Base-by-base conservation (phyloP, 768 basidiomycete genomes). In the Collybia mongolica region DNA sequence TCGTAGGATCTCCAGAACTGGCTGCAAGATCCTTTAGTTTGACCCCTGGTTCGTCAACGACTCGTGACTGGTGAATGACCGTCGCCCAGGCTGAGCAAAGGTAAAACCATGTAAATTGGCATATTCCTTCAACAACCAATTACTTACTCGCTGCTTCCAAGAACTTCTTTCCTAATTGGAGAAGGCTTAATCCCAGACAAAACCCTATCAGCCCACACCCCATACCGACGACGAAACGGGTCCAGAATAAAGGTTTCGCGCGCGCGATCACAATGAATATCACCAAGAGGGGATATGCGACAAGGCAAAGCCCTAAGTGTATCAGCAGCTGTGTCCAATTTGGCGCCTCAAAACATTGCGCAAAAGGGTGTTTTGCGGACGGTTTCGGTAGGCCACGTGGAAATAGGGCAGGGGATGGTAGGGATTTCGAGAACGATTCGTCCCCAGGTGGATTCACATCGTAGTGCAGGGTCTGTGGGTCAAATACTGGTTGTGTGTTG, bases 1-100 rank as follows among this genome's bases (percentile, higher is more conserved):
- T 67, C 15, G 58, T 62, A 3, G 67, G 60, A 42, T 68, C 64
- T 7, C 64, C 53, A 0, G 70, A 59, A 18, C 63, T 65, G 0
- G 64, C 60, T 0, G 67, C 70, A 24, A 76, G 54, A 62, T 74
- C 72, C 48, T 60, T 64, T 24, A 76, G 37, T 32, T 64, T 54
- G 11, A 75, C 58, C 12, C 74, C 73, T 6, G 69, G 64, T 6
- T 51, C 49, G 38, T 61, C 54, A 20, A 57, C 35, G 44, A 60
- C 55, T 17, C 60, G 61, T 22, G 72, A 73, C 52, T 71, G 71
- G 40, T 76, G 72, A 12, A 76, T 73, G 9, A 76, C 54, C 3
- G 73, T 76, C 3, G 73, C 73, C 73, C 74, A 76, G 2, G 71
- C 73, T 76, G 11, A 32, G 32, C 32, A 32, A 12, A 14, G 4